Percentiles rank a stretch among this genome's conserved stretches.
These are phyloP conservation scores for Lachnellula willkommii DNA, from an alignment of 2,329 filamentous ascomycete genomes.

Conservation along the genomic window DNA sequence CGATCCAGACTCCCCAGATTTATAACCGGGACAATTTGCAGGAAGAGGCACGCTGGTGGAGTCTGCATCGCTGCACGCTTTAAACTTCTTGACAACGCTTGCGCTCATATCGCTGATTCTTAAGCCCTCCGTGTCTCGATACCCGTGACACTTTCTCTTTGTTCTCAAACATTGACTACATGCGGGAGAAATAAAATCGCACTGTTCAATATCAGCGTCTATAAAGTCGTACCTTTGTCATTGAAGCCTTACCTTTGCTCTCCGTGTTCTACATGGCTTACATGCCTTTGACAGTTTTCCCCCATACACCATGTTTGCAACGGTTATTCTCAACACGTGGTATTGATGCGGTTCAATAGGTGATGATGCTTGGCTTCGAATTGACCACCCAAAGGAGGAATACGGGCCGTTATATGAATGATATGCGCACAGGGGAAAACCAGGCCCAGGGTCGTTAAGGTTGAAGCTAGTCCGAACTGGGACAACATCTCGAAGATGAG, in stretches of 20 bases:
- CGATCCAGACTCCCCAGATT: not conserved
- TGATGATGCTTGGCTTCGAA: not conserved
- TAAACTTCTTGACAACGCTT: conserved; percentile 1
- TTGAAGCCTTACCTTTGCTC: conserved; percentile 1
- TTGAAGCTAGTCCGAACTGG: not conserved
- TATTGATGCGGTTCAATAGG: not conserved
- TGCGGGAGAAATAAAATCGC: conserved; percentile 2
- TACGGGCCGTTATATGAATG: not conserved
- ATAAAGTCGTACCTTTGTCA: not conserved
- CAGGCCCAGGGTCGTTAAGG: not conserved
- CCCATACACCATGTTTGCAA: conserved; percentile 7
- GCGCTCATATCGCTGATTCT: conserved; percentile 5
- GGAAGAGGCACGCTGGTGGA: not conserved
- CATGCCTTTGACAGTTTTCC: conserved; percentile 9
- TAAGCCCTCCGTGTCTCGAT: conserved; percentile 5
- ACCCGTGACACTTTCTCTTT: conserved; percentile 3
- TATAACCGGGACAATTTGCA: not conserved
- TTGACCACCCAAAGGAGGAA: not conserved
- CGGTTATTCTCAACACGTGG: not conserved
- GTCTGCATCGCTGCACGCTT: not conserved
- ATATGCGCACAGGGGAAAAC: not conserved
- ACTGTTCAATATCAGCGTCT: conserved; percentile 1
- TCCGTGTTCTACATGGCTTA: conserved; percentile 2
- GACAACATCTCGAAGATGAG: not conserved
- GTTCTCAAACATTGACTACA: conserved; percentile 4